These are phyloP conservation scores for Globisporangium recalcitrans DNA, from an alignment of 352 stramenopile genomes.

Conservation along the genomic window DNA sequence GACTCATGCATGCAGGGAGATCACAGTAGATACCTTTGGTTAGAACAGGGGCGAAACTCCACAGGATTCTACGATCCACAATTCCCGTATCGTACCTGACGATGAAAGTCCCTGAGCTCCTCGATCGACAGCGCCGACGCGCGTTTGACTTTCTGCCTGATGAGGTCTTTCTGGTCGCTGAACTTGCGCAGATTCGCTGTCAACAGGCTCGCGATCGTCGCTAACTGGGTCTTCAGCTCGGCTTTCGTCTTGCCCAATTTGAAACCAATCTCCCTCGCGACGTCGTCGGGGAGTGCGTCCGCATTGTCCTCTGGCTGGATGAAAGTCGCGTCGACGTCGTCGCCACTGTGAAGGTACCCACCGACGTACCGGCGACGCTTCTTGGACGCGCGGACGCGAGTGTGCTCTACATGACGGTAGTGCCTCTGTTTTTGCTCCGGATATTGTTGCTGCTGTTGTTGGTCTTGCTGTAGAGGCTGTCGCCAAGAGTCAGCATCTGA, in stretches of 20 bases:
- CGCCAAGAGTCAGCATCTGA: neutral
- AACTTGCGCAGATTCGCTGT: constrained; percentile 36
- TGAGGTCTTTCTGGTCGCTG: constrained; percentile 13
- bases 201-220: constrained; percentile 27
- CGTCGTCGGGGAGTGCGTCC: constrained; percentile 67
- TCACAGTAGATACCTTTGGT: neutral
- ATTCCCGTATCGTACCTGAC: neutral
- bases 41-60: neutral
- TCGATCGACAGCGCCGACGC: constrained; percentile 8
- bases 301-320: constrained; percentile 84
- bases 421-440: neutral
- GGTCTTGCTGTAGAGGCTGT: neutral
- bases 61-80: neutral
- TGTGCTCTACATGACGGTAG: constrained; percentile 13
- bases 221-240: constrained; percentile 30
- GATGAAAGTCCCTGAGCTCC: constrained; percentile 18
- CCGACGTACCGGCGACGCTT: constrained; percentile 51
- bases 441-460: neutral
- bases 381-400: constrained; percentile 15
- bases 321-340: constrained; percentile 62
- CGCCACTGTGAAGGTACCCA: constrained; percentile 52
- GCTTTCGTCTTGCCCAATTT: constrained; percentile 36
- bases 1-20: neutral
- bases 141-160: constrained; percentile 17
- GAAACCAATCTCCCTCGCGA: constrained; percentile 54